These are phyloP conservation scores for Chlorella variabilis DNA, from an alignment of 163 green algal species.

Conservation along the genomic window DNA sequence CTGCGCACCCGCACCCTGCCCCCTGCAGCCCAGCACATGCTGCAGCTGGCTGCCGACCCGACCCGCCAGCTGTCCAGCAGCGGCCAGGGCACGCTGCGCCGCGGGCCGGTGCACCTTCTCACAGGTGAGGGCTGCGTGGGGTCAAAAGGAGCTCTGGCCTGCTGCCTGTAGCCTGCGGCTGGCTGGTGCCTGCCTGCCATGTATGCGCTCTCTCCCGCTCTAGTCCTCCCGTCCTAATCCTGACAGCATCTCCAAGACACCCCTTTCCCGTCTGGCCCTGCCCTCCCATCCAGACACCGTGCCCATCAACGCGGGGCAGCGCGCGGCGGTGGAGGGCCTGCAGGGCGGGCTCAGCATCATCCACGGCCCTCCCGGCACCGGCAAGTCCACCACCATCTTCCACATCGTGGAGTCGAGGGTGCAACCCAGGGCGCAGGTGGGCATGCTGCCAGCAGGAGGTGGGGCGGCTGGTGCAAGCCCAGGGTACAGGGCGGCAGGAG, in stretches of 20 bases:
- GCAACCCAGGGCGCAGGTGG: neutral
- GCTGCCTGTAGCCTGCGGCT: too few species aligned
- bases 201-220: too few species aligned
- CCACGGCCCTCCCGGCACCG: conserved; percentile 3
- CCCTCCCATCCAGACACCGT: neutral
- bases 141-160: too few species aligned
- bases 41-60: neutral
- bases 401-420: neutral
- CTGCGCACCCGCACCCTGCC: neutral
- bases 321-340: neutral
- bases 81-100: neutral
- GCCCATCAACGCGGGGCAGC: neutral
- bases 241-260: too few species aligned
- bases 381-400: conserved; percentile 22
- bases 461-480: too few species aligned
- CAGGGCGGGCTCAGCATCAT: neutral
- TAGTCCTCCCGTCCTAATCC: too few species aligned
- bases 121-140: neutral
- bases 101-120: neutral
- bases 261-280: too few species aligned
- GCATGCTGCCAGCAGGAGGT: neutral
- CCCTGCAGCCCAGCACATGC: neutral
- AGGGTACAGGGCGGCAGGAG: too few species aligned
- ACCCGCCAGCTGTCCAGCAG: neutral
- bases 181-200: too few species aligned